Evolutionary conservation across 2,329 filamentous ascomycete species (phyloP).

Genomic region (Monosporascus ibericus): DNA sequence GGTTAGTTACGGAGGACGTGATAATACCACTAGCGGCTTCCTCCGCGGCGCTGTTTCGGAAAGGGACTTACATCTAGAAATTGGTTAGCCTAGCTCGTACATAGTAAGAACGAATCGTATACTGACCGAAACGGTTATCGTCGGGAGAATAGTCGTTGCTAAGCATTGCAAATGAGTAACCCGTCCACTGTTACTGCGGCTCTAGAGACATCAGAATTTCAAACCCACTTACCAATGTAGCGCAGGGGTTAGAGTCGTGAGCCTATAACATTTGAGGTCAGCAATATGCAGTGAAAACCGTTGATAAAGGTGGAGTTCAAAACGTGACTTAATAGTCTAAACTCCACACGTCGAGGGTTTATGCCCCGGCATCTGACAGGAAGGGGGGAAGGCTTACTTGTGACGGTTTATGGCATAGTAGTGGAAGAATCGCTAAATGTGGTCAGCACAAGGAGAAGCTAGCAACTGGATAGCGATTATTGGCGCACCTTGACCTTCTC

Average conservation of each 20-base stretch:
- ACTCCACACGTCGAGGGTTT: too few species aligned
- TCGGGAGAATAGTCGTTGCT: constrained; percentile 31
- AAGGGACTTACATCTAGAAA: neutral
- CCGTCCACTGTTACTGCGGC: neutral
- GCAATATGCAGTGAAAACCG: neutral
- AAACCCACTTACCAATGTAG: constrained; percentile 33
- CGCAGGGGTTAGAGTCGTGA: constrained; percentile 54
- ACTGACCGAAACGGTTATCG: constrained; percentile 32
- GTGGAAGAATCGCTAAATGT: constrained; percentile 34
- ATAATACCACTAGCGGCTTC: neutral
- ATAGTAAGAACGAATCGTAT: neutral
- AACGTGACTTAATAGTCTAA: too few species aligned
- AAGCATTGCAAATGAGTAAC: too few species aligned
- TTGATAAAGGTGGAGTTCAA: too few species aligned
- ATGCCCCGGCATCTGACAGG: too few species aligned
- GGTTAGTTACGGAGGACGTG: neutral
- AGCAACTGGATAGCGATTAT: neutral
- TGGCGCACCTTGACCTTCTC: constrained; percentile 32
- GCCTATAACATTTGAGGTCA: constrained; percentile 13
- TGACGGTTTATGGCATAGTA: constrained; percentile 60
- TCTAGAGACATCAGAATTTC: too few species aligned
- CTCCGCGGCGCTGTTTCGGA: neutral
- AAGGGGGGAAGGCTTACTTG: constrained; percentile 32
- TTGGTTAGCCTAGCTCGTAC: neutral
- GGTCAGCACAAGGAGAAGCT: neutral